A percentile compares a stretch with the other conserved stretches of the same genome.
phyloP scores from a whole-genome alignment of 495 filamentous ascomycete genomes.

The Penicillium paxilli region DNA sequence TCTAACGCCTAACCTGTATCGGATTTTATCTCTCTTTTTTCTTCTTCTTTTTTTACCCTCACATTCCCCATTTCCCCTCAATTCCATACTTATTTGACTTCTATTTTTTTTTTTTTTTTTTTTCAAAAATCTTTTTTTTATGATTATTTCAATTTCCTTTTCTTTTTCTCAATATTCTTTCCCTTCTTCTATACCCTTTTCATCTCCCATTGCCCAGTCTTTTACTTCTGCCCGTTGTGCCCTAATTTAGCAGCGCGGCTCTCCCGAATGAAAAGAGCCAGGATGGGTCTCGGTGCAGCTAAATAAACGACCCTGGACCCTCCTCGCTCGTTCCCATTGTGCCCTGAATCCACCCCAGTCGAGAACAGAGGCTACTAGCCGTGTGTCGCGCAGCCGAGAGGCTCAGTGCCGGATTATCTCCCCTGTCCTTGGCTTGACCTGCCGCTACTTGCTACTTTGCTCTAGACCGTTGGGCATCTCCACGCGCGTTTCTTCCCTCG shows the following conservation, averaged over 20 bases:
- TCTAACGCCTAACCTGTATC: not conserved
- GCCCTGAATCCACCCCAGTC: slow-evolving; percentile 35
- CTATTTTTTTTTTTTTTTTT: slow-evolving; percentile 12
- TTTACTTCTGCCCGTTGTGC: slow-evolving; percentile 11
- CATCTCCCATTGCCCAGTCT: not conserved
- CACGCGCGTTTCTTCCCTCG: slow-evolving; percentile 18
- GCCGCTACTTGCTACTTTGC: not conserved
- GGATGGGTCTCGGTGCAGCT: slow-evolving; percentile 39
- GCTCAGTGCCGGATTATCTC: slow-evolving; percentile 5
- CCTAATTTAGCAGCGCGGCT: slow-evolving; percentile 1
- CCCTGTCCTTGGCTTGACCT: slow-evolving; percentile 5
- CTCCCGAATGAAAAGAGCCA: slow-evolving; percentile 14
- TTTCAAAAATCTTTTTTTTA: slow-evolving; percentile 8
- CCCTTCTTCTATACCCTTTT: slow-evolving; percentile 8
- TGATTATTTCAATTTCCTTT: slow-evolving; percentile 12
- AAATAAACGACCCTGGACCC: slow-evolving; percentile 51
- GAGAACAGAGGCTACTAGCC: slow-evolving; percentile 9
- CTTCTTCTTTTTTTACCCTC: slow-evolving; percentile 12
- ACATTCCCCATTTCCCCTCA: slow-evolving; percentile 11
- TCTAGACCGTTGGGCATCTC: slow-evolving; percentile 12
- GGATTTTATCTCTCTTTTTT: slow-evolving; percentile 17
- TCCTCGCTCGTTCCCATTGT: slow-evolving; percentile 34
- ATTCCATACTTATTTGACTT: slow-evolving; percentile 9
- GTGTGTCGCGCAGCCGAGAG: slow-evolving; percentile 25
- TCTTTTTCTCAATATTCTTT: slow-evolving; percentile 11